These are phyloP conservation scores for Xylaria intraflava DNA, from an alignment of 495 filamentous ascomycete species.

Conservation along the genomic window DNA sequence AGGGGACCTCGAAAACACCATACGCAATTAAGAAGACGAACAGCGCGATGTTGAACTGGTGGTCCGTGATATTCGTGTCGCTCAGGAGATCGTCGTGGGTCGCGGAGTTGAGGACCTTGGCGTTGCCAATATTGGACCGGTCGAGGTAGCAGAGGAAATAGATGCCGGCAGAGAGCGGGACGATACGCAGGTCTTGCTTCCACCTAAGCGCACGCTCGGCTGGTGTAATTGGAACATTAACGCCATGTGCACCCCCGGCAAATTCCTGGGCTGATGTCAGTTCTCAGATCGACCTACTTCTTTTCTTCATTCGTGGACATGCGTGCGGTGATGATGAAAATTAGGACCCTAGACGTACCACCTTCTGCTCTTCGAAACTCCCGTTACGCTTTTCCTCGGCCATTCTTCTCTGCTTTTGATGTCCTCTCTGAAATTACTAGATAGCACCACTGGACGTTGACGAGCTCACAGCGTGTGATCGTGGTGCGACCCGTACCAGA, in stretches of 20 bases:
- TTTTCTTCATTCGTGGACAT: background rate
- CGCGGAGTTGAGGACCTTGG: slow-evolving; percentile 36
- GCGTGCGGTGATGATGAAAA: background rate
- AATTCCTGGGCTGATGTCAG: slow-evolving; percentile 1
- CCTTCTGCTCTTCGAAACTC: slow-evolving; percentile 1
- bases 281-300: background rate
- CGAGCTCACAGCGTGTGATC: background rate
- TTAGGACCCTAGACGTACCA: background rate
- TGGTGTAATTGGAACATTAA: slow-evolving; percentile 16
- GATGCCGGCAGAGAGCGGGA: slow-evolving; percentile 46
- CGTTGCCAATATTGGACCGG: slow-evolving; percentile 32
- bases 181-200: slow-evolving; percentile 54
- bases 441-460: background rate
- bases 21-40: slow-evolving; percentile 46
- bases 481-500: background rate
- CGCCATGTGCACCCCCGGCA: background rate
- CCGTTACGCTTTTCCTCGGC: slow-evolving; percentile 1
- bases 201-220: slow-evolving; percentile 40
- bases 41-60: slow-evolving; percentile 62
- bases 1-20: slow-evolving; percentile 44
- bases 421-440: background rate
- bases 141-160: slow-evolving; percentile 52
- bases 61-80: slow-evolving; percentile 53
- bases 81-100: slow-evolving; percentile 52
- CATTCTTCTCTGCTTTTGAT: background rate